Evolutionary conservation across 176 grass and related monocot species (phyloP).

Genomic region (Otatea glauca): DNA sequence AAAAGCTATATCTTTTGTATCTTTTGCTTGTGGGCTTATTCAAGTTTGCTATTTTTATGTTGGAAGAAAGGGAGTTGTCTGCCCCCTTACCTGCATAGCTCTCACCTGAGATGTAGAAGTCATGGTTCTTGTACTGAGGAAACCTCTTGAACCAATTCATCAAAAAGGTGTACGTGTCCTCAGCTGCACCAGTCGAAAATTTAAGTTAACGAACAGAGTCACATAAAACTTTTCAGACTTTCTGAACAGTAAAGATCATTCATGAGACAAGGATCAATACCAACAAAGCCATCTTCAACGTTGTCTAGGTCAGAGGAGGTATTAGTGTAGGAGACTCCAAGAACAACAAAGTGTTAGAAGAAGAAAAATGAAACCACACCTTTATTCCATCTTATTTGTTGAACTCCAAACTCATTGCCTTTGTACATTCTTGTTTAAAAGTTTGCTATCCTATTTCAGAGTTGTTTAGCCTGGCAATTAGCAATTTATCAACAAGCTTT

Average conservation of each 20-base stretch:
- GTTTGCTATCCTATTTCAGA: no score
- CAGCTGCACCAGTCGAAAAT: conserved; percentile 7
- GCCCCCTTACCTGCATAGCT: no score
- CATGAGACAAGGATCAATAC: conserved; percentile 18
- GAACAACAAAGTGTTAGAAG: conserved; percentile 28
- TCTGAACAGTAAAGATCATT: background rate
- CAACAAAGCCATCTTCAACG: conserved; percentile 36
- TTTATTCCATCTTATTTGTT: conserved; percentile 78
- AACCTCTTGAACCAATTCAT: no score
- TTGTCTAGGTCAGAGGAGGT: conserved; percentile 38
- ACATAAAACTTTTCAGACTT: background rate
- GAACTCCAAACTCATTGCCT: conserved; percentile 80
- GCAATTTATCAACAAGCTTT: no score
- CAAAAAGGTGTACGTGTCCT: conserved; percentile 52
- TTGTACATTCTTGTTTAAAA: no score
- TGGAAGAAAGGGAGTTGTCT: conserved; percentile 33
- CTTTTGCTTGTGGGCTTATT: conserved; percentile 41
- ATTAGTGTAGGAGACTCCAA: conserved; percentile 53
- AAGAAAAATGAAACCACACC: conserved; percentile 44
- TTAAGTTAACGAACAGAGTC: conserved; percentile 1
- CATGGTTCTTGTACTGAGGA: no score
- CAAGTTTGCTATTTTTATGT: conserved; percentile 35
- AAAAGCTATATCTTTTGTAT: conserved; percentile 1
- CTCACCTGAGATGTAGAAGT: no score
- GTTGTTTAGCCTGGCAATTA: no score